Base-by-base conservation (phyloP, 2,329 filamentous ascomycete species). In the Pyricularia pennisetigena region DNA sequence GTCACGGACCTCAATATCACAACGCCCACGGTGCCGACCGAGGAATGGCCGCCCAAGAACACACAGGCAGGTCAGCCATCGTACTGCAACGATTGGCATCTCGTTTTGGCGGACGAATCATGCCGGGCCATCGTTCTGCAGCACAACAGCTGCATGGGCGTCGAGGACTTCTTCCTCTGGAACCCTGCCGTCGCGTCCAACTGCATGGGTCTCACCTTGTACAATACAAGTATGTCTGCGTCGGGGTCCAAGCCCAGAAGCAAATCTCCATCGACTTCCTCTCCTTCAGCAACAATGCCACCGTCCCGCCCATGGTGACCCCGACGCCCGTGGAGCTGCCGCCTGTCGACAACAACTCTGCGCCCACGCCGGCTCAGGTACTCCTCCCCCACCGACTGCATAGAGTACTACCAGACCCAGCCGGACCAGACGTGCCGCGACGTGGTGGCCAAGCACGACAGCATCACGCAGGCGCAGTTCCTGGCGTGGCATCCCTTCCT, bases 171-270 rank as follows among this genome's bases (percentile, higher is more conserved):
- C 29, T 69, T 69, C 54, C 67, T 57, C 16, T 72, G 69, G 71
- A 72, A 72, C 63, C 69, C 71, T 4, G 68, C 66, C 4, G 54
- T 70, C 23, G 67, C 49, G 20, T 41, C n/a, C 20, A 69, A 72
- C 67, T 72, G 71, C 59, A 66, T 66, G 8, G 68, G 64, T 10
- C 67, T 72, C 8, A 70, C 64, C 68, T 35, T 66, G 7, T 64
- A 69, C 62, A 67, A 67, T 64, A 69, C 62, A 67, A 67, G 9
- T 72, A 69, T 35, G 69, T 68, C 61, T 69, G 68, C 65, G 67
- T 72, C 59, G 65, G 54, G 68, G 87, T 74, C 88, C 87, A 90
- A 7, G 71, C 72, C 8, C 80, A 66, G 70, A 87, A 79, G 0
- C 82, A 83, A 5, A 75, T 74, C 0, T 77, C 79, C 3, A 85